Base-by-base conservation (phyloP, 1,139 yeast species). In the Suhomyces guaymorum region DNA sequence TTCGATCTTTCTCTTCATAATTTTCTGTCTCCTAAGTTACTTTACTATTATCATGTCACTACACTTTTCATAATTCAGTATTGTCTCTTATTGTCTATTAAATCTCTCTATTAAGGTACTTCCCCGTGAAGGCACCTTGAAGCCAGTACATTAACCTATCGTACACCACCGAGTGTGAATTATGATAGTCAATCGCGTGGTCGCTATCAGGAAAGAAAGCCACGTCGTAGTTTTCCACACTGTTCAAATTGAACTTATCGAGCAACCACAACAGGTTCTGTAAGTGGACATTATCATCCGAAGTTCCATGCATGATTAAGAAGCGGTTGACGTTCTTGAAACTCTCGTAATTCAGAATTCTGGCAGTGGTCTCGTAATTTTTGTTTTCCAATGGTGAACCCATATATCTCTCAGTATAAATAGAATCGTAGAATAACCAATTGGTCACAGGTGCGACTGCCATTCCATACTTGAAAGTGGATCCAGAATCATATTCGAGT, bases 201-300 rank as follows among this genome's bases (percentile, higher is more conserved):
- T 90, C 95, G 24, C 94, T 85, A 56, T 94, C 98, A 0, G 98
- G 96, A 65, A 87, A 92, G 19, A 90, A 76, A 45, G 85, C 94
- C 53, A 89, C 74, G 50, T 92, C 99, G 55, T 84, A 92, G 59
- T 92, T 92, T 48, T 83, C 89, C 8, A 88, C 75, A 7, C 66
- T 68, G 14, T 66, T 62, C 35, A 73, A 30, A 51, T 88, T 83
- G 32, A 92, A 66, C 38, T 75, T 60, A 57, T 94, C 97, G 15
- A 92, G 51, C 25, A 92, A 63, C 54, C 82, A 76, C 45, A 83
- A 70, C 26, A 95, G 83, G 60, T 92, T 89, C 56, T 89, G 96
- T 43, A 89, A 66, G 61, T 92, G 98, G 15, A 92, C 99, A 59
- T 92, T 92, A 55, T 94, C 99, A 60, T 92, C 99, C 2, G 95